Base-by-base conservation (phyloP, 2,329 filamentous ascomycete species). In the Domatiomyces catenatus region DNA sequence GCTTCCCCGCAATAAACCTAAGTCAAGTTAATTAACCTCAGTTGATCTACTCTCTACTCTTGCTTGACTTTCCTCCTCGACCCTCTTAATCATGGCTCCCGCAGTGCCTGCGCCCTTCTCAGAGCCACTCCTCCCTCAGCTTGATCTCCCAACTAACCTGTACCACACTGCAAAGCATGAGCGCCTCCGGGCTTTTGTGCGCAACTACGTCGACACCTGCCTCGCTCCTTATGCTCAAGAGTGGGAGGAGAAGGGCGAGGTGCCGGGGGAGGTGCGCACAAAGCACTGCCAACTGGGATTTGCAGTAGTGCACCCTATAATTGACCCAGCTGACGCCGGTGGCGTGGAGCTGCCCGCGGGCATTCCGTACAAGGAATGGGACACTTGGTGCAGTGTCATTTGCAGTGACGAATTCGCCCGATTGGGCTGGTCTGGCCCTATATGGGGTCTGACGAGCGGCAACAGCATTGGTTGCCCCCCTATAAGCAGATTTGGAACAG, bases 81-180 rank as follows among this genome's bases (percentile, higher is more conserved):
- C 15, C 15, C 10, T 39, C 4, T 15, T 36, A 43, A 28, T n/a
- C 32, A 57, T 57, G 55, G 44, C 55, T 42, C 50, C 54, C 28
- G 22, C 45, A 24, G 19, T 45, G 15, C 56, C 63, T 50, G 64
- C 84, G 18, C 84, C 84, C 47, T 85, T 87, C 68, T 79, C 81
- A 2, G 84, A 88, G 59, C 84, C 84, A 1, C 76, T 73, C 81
- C 5, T 87, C 81, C 68, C 73, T 84, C 51, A 84, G 82, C 72
- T 72, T 59, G 82, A 82, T 46, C 71, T 86, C 2, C 84, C 83
- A 0, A 82, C 79, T 0, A 56, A 57, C 0, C 79, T 83, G 8
- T 84, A 86, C 69, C 84, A 83, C 68, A 80, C 75, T 18, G 71
- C 75, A 2, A 78, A 79, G 5, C 83, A 87, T 61, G 69, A 72